Evolutionary conservation across 2,329 filamentous ascomycete genomes (phyloP).

Genomic region (Malbranchea zuffiana): DNA sequence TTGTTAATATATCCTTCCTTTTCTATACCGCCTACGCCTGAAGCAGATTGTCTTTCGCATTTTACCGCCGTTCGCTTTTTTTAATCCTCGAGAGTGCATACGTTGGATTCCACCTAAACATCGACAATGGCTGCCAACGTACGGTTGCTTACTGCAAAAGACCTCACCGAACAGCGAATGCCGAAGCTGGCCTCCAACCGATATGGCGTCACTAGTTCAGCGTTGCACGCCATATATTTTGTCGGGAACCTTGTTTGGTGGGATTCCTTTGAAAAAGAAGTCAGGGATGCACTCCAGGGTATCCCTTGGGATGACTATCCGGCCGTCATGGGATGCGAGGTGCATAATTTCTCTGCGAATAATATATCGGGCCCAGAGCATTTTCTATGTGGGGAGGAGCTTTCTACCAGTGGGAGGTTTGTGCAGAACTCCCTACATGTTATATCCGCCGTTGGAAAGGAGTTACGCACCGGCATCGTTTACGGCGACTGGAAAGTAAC

Average conservation of each 20-base stretch:
- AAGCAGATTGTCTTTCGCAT: no score
- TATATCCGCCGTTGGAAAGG: constrained; percentile 10
- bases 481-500: constrained; percentile 14
- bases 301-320: not conserved
- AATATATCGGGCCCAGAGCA: constrained; percentile 3
- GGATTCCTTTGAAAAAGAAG: not conserved
- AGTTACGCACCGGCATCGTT: constrained; percentile 1
- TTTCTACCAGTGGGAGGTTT: constrained; percentile 9
- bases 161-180: no score
- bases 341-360: no score
- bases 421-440: constrained; percentile 9
- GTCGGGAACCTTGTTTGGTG: not conserved
- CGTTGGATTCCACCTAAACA: no score
- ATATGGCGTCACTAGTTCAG: constrained; percentile 27
- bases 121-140: constrained; percentile 1
- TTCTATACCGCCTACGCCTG: no score
- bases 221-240: constrained; percentile 6
- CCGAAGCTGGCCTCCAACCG: constrained; percentile 42
- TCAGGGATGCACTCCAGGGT: no score
- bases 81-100: no score
- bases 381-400: constrained; percentile 13
- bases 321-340: not conserved
- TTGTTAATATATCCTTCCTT: no score
- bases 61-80: no score
- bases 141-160: constrained; percentile 3